Base-by-base conservation (phyloP, 345 rosid species). In the Eucalyptus curtisii region DNA sequence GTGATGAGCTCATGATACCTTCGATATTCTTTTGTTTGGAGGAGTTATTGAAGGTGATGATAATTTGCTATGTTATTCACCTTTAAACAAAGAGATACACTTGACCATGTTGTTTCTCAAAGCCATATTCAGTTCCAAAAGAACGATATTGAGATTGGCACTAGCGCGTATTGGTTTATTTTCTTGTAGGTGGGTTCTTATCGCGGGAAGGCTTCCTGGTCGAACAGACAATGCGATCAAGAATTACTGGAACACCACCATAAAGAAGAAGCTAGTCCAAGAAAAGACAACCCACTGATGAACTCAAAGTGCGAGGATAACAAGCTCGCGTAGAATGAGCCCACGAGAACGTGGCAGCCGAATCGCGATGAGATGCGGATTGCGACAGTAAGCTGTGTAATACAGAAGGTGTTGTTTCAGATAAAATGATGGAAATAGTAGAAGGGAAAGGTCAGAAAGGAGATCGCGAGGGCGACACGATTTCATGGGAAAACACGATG, bases 151-250 rank as follows among this genome's bases (percentile, higher is more conserved):
- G 37, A 64, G 76, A 64, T 64, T n/a, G 76, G 40, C 37, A 14
- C 20, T 64, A 7, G 20, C 45, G 6, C 11, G 14, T 20, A 27
- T 20, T 76, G 24, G 27, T 76, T 76, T 10, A 20, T 76, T 76
- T 20, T 37, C 82, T 37, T 37, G 15, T 33, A 89, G 90, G 24
- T 89, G 90, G 90, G 87, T 47, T n/a, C 85, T 89, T 6, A 89
- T 89, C 22, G 90, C 90, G 7, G 79, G 86, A n/a, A 71, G 90
- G 86, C 86, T 89, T 25, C 89, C 91, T 17, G 88, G 91, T 42
- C 81, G 91, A 19, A 90, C 91, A 25, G 91, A 90, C 7, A 79
- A 10, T 57, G 91, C 79, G 86, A 88, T 90, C 11, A 90, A 90
- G 87, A 88, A 90, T 45, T 88, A 90, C 45, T 90, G 91, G 91